Evolutionary conservation across 306 rosid species (phyloP).

Genomic region (Canavalia ensiformis): DNA sequence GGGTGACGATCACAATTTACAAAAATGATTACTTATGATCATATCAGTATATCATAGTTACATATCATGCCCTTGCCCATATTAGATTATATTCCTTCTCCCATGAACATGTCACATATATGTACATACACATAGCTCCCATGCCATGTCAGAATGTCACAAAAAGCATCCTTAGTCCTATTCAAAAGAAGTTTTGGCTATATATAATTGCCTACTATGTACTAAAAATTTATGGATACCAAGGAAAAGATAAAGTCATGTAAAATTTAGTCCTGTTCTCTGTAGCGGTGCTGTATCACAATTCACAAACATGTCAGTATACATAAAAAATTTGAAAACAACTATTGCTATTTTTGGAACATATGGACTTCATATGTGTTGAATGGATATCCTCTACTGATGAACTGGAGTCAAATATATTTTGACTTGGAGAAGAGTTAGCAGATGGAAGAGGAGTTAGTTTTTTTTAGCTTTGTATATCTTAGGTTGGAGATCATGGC

Average conservation of each 20-base stretch:
- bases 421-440: constrained; percentile 33
- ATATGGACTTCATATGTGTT: background rate
- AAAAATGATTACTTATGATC: too few species aligned
- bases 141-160: too few species aligned
- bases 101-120: too few species aligned
- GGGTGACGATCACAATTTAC: too few species aligned
- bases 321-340: too few species aligned
- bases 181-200: background rate
- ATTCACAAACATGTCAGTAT: too few species aligned
- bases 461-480: background rate
- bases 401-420: constrained; percentile 20
- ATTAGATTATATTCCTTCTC: too few species aligned
- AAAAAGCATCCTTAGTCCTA: background rate
- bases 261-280: background rate
- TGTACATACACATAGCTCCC: too few species aligned
- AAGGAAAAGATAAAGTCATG: background rate
- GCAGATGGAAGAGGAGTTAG: background rate
- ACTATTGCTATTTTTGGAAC: background rate
- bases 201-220: background rate
- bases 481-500: constrained; percentile 11
- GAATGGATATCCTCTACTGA: constrained; percentile 5
- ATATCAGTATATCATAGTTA: too few species aligned
- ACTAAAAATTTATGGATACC: background rate
- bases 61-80: too few species aligned
- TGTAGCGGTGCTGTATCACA: background rate